Percentiles rank a stretch among this genome's conserved stretches.
Evolutionary conservation across 805 yeast genomes (phyloP).

Genomic region (Ascoidea rubescens): DNA sequence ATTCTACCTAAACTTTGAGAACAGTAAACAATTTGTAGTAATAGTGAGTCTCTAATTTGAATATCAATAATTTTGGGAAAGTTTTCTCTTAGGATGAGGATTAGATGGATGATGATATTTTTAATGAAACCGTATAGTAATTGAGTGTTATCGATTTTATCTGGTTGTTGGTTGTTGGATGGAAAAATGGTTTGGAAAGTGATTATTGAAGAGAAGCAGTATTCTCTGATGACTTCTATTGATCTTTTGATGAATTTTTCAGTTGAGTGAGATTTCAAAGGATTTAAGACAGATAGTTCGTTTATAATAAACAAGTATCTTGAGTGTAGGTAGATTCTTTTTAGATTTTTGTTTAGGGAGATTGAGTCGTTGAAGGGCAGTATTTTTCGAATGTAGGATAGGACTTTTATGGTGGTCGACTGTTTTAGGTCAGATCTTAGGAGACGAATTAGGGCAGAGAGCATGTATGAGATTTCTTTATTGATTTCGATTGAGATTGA

Average conservation of each 20-base stretch:
- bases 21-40: constrained; percentile 76
- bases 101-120: constrained; percentile 19
- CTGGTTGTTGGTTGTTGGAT: constrained; percentile 15
- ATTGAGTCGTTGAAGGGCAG: constrained; percentile 27
- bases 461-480: constrained; percentile 50
- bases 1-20: constrained; percentile 71
- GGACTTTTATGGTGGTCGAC: constrained; percentile 62
- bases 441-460: constrained; percentile 51
- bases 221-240: constrained; percentile 77
- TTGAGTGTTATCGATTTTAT: constrained; percentile 18
- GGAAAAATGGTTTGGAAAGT: constrained; percentile 53
- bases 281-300: constrained; percentile 44
- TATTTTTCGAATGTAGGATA: constrained; percentile 61
- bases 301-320: constrained; percentile 51
- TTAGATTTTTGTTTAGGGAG: constrained; percentile 21
- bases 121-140: constrained; percentile 25
- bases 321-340: constrained; percentile 50
- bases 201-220: constrained; percentile 58
- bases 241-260: constrained; percentile 62
- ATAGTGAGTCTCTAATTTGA: constrained; percentile 44
- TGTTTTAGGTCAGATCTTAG: constrained; percentile 68
- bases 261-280: constrained; percentile 35
- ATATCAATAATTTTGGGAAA: constrained; percentile 22
- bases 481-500: constrained; percentile 38
- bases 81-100: constrained; percentile 18